Evolutionary conservation across 1,139 yeast genomes (phyloP).

Genomic region (Hemisphaericaspora xylanilytica): DNA sequence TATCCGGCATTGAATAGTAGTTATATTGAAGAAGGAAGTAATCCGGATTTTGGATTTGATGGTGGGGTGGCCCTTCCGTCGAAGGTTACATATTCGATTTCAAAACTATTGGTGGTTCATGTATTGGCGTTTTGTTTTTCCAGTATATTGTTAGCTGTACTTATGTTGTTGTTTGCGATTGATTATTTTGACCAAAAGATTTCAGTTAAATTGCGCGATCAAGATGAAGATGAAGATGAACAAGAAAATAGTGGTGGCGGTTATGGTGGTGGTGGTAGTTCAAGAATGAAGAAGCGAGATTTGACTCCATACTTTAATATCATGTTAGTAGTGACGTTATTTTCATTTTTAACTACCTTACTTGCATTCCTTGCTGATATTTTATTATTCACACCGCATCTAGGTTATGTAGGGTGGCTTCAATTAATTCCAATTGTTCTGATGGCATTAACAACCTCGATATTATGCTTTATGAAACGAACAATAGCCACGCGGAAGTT

Average conservation of each 20-base stretch:
- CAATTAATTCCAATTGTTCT: slow-evolving; percentile 40
- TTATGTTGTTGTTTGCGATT: slow-evolving; percentile 11
- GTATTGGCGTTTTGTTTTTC: slow-evolving; percentile 42
- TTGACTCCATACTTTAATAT: slow-evolving; percentile 30
- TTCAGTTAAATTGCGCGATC: neutral
- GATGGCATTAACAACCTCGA: slow-evolving; percentile 34
- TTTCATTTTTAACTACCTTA: slow-evolving; percentile 38
- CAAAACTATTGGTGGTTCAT: slow-evolving; percentile 45
- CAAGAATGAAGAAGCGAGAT: slow-evolving; percentile 16
- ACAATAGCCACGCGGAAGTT: slow-evolving; percentile 38
- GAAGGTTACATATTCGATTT: slow-evolving; percentile 38
- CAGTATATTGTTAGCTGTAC: slow-evolving; percentile 23
- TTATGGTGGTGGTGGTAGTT: neutral
- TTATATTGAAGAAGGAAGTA: slow-evolving; percentile 16
- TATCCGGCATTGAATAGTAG: slow-evolving; percentile 30
- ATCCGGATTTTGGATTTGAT: slow-evolving; percentile 12
- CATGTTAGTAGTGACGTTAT: slow-evolving; percentile 33
- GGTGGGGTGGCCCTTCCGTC: slow-evolving; percentile 40
- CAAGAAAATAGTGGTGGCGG: too few relatives aligned
- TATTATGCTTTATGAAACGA: slow-evolving; percentile 42
- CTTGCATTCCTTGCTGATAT: slow-evolving; percentile 44
- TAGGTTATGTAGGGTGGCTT: slow-evolving; percentile 46
- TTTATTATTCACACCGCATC: slow-evolving; percentile 38
- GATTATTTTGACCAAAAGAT: slow-evolving; percentile 5
- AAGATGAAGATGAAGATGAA: neutral